Evolutionary conservation across 75 land plant genomes (phyloP), one percentile per base, ranked within the genome.

Genomic region (Pinus taeda): DNA sequence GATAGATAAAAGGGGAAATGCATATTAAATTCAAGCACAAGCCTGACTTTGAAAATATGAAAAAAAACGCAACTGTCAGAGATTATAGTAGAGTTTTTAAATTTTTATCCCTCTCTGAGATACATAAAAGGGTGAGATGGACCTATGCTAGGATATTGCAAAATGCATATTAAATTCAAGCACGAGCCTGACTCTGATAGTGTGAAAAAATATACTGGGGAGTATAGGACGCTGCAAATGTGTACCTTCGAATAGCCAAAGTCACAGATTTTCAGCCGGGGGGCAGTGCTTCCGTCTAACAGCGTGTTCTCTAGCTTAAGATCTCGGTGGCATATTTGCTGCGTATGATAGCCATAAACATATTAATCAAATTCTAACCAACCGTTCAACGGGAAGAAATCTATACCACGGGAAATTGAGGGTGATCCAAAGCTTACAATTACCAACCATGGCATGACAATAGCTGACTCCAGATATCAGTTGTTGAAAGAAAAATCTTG

Each of bases 291-390:
- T 42, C 90, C 90, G 75, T 88, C 90, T 24, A 88, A 65, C 57
- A 88, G 78, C 1, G 90, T 88, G 63, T 88, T 88, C 70, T 88
- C 90, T 59, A 88, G 77, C 75, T 88, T 88, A 15, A 88, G 77
- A 79, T 88, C 90, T 22, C 90, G 78, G 70, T 88, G 90, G 75
- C 90, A 88, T 14, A 88, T 80, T 82, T 88, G 79, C 89, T 87
- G 77, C 42, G 7, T 42, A 62, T n/a, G 17, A 17, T 17, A 30
- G 13, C 53, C 39, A 37, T 37, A 42, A 42, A 42, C 36, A 39
- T 22, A n/a, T 45, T 9, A 69, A 39, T 69, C 21, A 42, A 69
- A 39, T 26, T 53, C 72, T 39, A 20, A n/a, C 53, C 13, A n/a
- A 15, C 39, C 9, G n/a, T 69, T n/a, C 39, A 3, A 7, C 2